Evolutionary conservation across 225 moss, liverwort and hornwort genomes (phyloP).

Genomic region (Bryum argenteum): DNA sequence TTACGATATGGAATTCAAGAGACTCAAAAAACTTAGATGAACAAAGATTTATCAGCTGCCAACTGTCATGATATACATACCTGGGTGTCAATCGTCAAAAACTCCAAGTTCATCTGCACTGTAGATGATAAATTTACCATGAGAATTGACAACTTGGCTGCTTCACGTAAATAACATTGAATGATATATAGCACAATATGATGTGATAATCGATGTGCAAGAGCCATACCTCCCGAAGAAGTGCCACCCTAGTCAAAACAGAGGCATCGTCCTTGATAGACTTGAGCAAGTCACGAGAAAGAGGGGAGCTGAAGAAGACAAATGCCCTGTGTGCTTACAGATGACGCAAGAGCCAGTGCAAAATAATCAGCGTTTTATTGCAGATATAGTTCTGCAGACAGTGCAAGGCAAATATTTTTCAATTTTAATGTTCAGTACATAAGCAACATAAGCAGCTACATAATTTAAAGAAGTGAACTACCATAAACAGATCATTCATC

Average conservation of each 20-base stretch:
- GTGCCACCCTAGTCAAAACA: slow-evolving; percentile 70
- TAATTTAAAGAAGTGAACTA: slow-evolving; percentile 5
- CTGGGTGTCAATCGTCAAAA: slow-evolving; percentile 80
- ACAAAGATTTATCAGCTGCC: neutral
- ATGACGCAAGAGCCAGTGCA: too few relatives aligned
- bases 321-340: slow-evolving; percentile 60
- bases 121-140: slow-evolving; percentile 30
- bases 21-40: neutral
- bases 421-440: too few relatives aligned
- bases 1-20: slow-evolving; percentile 12
- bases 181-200: neutral
- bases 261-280: slow-evolving; percentile 73
- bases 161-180: neutral
- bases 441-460: slow-evolving; percentile 5
- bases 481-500: neutral
- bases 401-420: too few relatives aligned
- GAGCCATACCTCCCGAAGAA: slow-evolving; percentile 78
- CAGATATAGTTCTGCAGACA: too few relatives aligned
- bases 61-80: slow-evolving; percentile 38
- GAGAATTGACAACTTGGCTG: slow-evolving; percentile 22
- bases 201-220: neutral
- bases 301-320: slow-evolving; percentile 88
- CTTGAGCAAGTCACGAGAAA: slow-evolving; percentile 68
- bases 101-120: slow-evolving; percentile 96
- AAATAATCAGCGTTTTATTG: slow-evolving; percentile 1